phyloP scores from a whole-genome alignment of 75 land plant species.

The Ceratopteris richardii region DNA sequence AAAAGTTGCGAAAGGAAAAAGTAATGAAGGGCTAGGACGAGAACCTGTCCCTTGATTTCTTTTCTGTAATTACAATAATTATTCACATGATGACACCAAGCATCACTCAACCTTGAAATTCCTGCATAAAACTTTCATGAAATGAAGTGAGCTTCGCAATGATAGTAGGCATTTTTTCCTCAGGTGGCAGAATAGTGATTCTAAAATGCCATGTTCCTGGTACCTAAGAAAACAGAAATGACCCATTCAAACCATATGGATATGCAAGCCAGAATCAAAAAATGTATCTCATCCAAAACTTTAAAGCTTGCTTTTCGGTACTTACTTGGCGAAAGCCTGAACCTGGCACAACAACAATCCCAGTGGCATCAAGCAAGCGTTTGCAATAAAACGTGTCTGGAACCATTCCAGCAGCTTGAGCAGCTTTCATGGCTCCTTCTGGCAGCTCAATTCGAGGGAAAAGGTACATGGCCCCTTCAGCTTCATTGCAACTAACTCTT shows the following conservation, averaged over 20 bases:
- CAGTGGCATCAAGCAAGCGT: conserved; percentile 77
- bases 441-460: conserved; percentile 75
- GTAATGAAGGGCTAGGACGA: too few species aligned
- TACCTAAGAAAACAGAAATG: conserved; percentile 53
- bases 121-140: conserved; percentile 79
- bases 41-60: too few species aligned
- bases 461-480: conserved; percentile 97
- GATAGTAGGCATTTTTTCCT: conserved; percentile 78
- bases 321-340: conserved; percentile 97
- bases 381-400: conserved; percentile 83
- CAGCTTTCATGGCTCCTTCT: conserved; percentile 70
- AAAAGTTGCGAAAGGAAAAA: too few species aligned
- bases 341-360: conserved; percentile 92
- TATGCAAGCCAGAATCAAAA: too few species aligned
- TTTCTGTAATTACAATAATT: too few species aligned
- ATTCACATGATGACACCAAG: too few species aligned
- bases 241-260: too few species aligned
- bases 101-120: too few species aligned
- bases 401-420: conserved; percentile 51
- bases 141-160: conserved; percentile 51
- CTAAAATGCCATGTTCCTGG: conserved; percentile 93
- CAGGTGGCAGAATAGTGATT: conserved; percentile 83
- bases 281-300: too few species aligned
- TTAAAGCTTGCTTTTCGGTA: too few species aligned
- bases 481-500: conserved; percentile 87